Evolutionary conservation across 2,329 filamentous ascomycete species (phyloP).

Genomic region (Clonostachys rhizophaga): DNA sequence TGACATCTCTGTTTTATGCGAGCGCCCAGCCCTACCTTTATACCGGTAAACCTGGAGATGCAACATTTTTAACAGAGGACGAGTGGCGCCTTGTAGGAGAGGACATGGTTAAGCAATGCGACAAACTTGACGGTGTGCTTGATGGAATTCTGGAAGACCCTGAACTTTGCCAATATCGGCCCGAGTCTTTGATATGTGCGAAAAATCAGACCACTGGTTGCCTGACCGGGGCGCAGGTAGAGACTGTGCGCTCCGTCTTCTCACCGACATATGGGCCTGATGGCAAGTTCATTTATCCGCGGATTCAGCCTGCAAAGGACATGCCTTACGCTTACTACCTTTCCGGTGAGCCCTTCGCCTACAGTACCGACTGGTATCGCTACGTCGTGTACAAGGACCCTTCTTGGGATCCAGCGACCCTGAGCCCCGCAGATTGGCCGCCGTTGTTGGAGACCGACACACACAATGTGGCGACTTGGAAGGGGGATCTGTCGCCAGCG

Average conservation of each 20-base stretch:
- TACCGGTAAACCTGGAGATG: slow-evolving; percentile 19
- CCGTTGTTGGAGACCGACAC: slow-evolving; percentile 25
- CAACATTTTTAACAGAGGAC: slow-evolving; percentile 14
- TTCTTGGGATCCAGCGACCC: slow-evolving; percentile 22
- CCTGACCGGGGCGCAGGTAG: slow-evolving; percentile 21
- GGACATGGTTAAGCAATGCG: slow-evolving; percentile 34
- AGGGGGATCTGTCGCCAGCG: slow-evolving; percentile 26
- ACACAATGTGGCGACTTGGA: slow-evolving; percentile 25
- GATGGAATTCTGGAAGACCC: slow-evolving; percentile 44
- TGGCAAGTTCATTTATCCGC: slow-evolving; percentile 31
- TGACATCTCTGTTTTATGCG: slow-evolving; percentile 29
- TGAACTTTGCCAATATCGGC: slow-evolving; percentile 34
- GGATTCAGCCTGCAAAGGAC: slow-evolving; percentile 42
- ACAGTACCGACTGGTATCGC: slow-evolving; percentile 24
- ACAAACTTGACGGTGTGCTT: slow-evolving; percentile 38
- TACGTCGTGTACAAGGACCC: slow-evolving; percentile 34
- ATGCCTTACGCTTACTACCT: slow-evolving; percentile 33
- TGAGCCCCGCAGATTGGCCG: slow-evolving; percentile 39
- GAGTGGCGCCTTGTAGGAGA: slow-evolving; percentile 13
- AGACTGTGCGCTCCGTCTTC: slow-evolving; percentile 20
- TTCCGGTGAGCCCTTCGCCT: slow-evolving; percentile 14
- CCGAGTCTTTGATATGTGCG: slow-evolving; percentile 31
- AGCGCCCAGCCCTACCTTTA: slow-evolving; percentile 8
- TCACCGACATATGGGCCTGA: slow-evolving; percentile 27
- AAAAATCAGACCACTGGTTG: slow-evolving; percentile 20